These are phyloP conservation scores for Leptographium lundbergii DNA, from an alignment of 2,329 filamentous ascomycete genomes.

Conservation along the genomic window DNA sequence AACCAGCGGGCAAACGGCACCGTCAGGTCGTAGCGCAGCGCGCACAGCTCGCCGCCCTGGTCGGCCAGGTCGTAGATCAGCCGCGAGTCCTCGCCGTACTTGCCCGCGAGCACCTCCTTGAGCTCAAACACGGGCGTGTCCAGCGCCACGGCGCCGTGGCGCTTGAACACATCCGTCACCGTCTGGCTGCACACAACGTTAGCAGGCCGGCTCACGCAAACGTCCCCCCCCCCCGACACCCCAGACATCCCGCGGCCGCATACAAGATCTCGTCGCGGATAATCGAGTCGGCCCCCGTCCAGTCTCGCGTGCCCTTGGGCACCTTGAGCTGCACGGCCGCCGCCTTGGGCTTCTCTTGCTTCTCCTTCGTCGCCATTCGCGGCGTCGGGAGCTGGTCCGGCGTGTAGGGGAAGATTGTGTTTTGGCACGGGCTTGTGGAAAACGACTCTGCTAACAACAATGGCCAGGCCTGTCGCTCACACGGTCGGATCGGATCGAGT, in stretches of 20 bases:
- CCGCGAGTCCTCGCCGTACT: slow-evolving; percentile 59
- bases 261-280: slow-evolving; percentile 55
- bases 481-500: background rate
- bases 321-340: slow-evolving; percentile 46
- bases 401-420: too few relatives aligned
- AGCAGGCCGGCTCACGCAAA: too few relatives aligned
- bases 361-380: background rate
- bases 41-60: slow-evolving; percentile 72
- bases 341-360: slow-evolving; percentile 11
- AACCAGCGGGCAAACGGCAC: slow-evolving; percentile 69
- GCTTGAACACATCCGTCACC: slow-evolving; percentile 20
- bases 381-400: too few relatives aligned
- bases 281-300: slow-evolving; percentile 53
- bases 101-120: slow-evolving; percentile 48
- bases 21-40: slow-evolving; percentile 62
- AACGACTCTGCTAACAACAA: too few relatives aligned
- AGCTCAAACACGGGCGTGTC: slow-evolving; percentile 68
- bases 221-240: background rate
- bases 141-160: slow-evolving; percentile 57
- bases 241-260: background rate
- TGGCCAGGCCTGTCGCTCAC: too few relatives aligned
- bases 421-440: too few relatives aligned
- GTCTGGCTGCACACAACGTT: slow-evolving; percentile 9
- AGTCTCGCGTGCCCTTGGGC: slow-evolving; percentile 67
- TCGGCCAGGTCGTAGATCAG: slow-evolving; percentile 62